Base-by-base conservation (phyloP, 1,139 yeast species). In the Geotrichum phurueaensis region DNA sequence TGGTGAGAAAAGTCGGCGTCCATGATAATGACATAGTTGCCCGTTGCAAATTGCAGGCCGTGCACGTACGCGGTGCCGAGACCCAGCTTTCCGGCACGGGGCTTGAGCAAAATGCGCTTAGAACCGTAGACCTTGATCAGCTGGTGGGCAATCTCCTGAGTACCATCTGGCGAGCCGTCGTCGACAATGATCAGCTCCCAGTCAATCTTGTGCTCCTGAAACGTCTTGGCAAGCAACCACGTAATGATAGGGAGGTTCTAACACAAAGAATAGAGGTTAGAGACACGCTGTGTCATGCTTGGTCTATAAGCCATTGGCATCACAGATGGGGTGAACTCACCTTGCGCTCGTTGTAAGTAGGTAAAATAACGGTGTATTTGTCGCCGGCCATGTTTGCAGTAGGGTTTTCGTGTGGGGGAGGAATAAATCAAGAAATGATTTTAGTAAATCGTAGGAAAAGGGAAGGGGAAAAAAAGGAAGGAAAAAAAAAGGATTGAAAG, bases 121-220 rank as follows among this genome's bases (percentile, higher is more conserved):
- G 75, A 70, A 18, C 94, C 94, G 70, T 85, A 87, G 18, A 85
- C 77, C 53, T 77, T 75, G 66, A 85, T 81, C 67, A 87, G 78
- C 74, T 87, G 82, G 66, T 82, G 79, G 66, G 92, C 92, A 57
- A 87, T 79, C 33, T 83, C 86, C 72, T 86, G 92, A 22, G 95
- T 87, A 20, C 94, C 94, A 72, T 87, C 95, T 53, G 95, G 95
- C 2, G 92, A 86, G 65, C 83, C 84, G 70, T 87, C 95, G 70
- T 87, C 95, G 58, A 87, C 94, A 70, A 87, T 86, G 62, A 87
- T 77, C 29, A 87, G 83, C 72, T 87, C 95, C 95, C 95, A 87
- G 71, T 85, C 81, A 62, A 87, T 75, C 55, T 60, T 67, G 69
- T 84, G 76, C 59, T 79, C 82, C 56, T 78, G 77, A 76, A 87